These are phyloP conservation scores for Limnanthes douglasii DNA, from an alignment of 345 rosid species.

Conservation along the genomic window DNA sequence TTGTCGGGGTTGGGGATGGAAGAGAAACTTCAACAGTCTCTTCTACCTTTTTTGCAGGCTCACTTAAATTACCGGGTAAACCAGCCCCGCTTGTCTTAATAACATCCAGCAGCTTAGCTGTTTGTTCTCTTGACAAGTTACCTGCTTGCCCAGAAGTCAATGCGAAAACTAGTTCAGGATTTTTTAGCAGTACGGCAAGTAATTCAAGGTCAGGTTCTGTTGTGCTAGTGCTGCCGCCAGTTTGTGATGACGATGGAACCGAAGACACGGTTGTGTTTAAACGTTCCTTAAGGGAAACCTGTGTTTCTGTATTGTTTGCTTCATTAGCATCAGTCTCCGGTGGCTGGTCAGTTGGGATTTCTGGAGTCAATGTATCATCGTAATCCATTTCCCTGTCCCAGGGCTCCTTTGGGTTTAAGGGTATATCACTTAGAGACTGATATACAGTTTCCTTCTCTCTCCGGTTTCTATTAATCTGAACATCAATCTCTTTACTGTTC, in stretches of 20 bases:
- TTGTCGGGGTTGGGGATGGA: slow-evolving; percentile 65
- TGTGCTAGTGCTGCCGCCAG: slow-evolving; percentile 7
- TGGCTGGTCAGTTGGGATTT: slow-evolving; percentile 70
- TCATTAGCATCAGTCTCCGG: slow-evolving; percentile 40
- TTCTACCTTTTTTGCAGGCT: slow-evolving; percentile 18
- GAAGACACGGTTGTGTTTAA: slow-evolving; percentile 16
- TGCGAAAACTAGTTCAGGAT: slow-evolving; percentile 84
- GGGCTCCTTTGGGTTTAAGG: slow-evolving; percentile 81
- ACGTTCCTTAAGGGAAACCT: slow-evolving; percentile 23
- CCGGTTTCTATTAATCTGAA: slow-evolving; percentile 67
- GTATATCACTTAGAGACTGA: slow-evolving; percentile 36
- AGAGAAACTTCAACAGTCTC: slow-evolving; percentile 59
- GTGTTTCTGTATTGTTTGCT: slow-evolving; percentile 28
- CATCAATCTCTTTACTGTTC: slow-evolving; percentile 82
- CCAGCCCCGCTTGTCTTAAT: slow-evolving; percentile 43
- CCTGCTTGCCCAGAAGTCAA: slow-evolving; percentile 71
- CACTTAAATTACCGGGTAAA: slow-evolving; percentile 12
- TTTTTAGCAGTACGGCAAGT: slow-evolving; percentile 84
- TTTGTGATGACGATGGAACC: slow-evolving; percentile 21
- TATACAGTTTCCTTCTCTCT: slow-evolving; percentile 76
- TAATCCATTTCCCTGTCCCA: slow-evolving; percentile 95
- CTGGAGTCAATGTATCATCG: slow-evolving; percentile 81
- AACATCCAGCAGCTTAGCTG: slow-evolving; percentile 71
- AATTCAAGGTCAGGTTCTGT: slow-evolving; percentile 82
- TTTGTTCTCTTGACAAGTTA: slow-evolving; percentile 46